Conservation (phyloP, 2,329 filamentous ascomycete genomes). For the Thielaviopsis punctulata region DNA sequence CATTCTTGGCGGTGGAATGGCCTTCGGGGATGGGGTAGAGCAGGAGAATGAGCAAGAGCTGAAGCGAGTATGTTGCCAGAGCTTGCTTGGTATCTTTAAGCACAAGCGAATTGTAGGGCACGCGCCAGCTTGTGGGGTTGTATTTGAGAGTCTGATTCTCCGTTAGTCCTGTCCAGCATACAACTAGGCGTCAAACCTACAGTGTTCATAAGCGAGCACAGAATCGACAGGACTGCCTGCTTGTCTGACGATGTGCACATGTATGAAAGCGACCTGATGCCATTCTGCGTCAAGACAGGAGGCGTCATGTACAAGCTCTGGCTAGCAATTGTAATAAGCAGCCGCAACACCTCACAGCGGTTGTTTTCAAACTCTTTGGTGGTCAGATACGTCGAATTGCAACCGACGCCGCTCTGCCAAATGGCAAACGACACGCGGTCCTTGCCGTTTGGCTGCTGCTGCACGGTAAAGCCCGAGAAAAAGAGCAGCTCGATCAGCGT, state of each 20-base stretch:
- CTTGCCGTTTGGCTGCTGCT: slow-evolving; percentile 51
- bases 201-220: slow-evolving; percentile 90
- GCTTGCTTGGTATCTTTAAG: slow-evolving; percentile 84
- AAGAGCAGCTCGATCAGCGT: slow-evolving; percentile 80
- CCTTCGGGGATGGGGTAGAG: slow-evolving; percentile 78
- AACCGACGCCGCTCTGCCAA: slow-evolving; percentile 95
- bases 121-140: slow-evolving; percentile 82
- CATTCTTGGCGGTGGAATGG: slow-evolving; percentile 60
- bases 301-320: slow-evolving; percentile 88
- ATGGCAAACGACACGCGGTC: slow-evolving; percentile 82
- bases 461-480: slow-evolving; percentile 76
- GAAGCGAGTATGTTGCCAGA: slow-evolving; percentile 78
- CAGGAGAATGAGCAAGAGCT: slow-evolving; percentile 71
- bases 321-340: slow-evolving; percentile 72
- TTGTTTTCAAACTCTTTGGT: slow-evolving; percentile 90
- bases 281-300: slow-evolving; percentile 60
- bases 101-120: slow-evolving; percentile 83
- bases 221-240: slow-evolving; percentile 71
- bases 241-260: slow-evolving; percentile 78
- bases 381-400: slow-evolving; percentile 72
- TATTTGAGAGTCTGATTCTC: slow-evolving; percentile 65
- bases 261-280: slow-evolving; percentile 73
- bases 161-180: not conserved
- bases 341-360: slow-evolving; percentile 70
- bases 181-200: slow-evolving; percentile 30